phyloP scores from a whole-genome alignment of 768 basidiomycete genomes.

The Russula lepida region DNA sequence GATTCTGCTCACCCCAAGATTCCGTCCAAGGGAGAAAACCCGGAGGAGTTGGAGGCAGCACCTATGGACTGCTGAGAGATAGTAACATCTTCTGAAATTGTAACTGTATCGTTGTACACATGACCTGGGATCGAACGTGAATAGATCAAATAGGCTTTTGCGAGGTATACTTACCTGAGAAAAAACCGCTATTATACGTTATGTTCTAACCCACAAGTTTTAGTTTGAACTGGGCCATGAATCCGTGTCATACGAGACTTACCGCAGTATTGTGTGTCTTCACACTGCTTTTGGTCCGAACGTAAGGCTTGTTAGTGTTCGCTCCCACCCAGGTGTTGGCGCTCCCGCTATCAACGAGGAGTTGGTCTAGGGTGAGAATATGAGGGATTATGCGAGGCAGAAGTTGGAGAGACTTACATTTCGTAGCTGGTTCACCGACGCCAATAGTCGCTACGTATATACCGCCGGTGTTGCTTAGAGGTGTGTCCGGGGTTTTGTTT shows the following conservation, averaged over 20 bases:
- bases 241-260: slow-evolving; percentile 21
- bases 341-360: slow-evolving; percentile 58
- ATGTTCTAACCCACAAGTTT: slow-evolving; percentile 34
- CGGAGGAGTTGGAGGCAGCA: slow-evolving; percentile 40
- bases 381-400: background rate
- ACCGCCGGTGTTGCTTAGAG: slow-evolving; percentile 37
- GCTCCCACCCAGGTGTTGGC: slow-evolving; percentile 74
- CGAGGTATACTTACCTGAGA: slow-evolving; percentile 36
- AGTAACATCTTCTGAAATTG: slow-evolving; percentile 40
- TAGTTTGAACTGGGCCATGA: background rate
- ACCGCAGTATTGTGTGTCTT: slow-evolving; percentile 42
- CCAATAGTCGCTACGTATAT: slow-evolving; percentile 35
- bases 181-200: slow-evolving; percentile 51
- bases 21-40: slow-evolving; percentile 41
- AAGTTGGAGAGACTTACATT: slow-evolving; percentile 31
- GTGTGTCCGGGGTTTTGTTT: slow-evolving; percentile 24
- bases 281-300: slow-evolving; percentile 40
- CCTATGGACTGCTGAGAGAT: slow-evolving; percentile 56
- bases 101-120: slow-evolving; percentile 42
- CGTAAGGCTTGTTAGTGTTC: slow-evolving; percentile 34
- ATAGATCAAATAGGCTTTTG: background rate
- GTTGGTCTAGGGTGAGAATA: slow-evolving; percentile 32
- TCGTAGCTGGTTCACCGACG: slow-evolving; percentile 48
- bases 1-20: slow-evolving; percentile 49
- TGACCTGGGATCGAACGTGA: slow-evolving; percentile 12